A percentile compares a stretch with the other conserved stretches of the same genome.
Evolutionary conservation across 495 filamentous ascomycete species (phyloP).

Genomic region (Annulohypoxylon stygium): DNA sequence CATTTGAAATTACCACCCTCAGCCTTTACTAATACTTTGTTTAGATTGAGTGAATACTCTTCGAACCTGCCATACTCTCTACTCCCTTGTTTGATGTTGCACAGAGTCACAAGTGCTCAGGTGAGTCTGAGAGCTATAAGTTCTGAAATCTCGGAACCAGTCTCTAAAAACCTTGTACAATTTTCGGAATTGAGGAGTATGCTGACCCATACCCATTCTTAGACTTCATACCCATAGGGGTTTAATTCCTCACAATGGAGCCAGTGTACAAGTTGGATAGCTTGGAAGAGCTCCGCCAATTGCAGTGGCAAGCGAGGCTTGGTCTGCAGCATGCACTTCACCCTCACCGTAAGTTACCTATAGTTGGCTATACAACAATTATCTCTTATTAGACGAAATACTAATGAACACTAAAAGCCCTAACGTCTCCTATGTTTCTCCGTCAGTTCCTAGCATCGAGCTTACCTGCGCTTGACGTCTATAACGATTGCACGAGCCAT

Average conservation of each 20-base stretch:
- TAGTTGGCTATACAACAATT: not conserved
- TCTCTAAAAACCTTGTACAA: not conserved
- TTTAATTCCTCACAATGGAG: conserved; percentile 21
- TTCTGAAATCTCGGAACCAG: not conserved
- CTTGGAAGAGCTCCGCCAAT: conserved; percentile 26
- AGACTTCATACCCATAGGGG: not conserved
- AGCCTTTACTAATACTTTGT: not conserved
- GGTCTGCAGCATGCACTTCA: not conserved
- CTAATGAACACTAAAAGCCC: conserved; percentile 29
- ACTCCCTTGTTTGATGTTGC: not conserved
- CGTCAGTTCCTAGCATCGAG: conserved; percentile 40
- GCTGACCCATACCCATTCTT: not conserved
- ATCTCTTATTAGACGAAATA: not conserved
- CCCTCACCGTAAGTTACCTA: conserved; percentile 26
- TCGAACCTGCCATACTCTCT: not conserved
- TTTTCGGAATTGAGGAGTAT: not conserved
- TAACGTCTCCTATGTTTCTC: conserved; percentile 44
- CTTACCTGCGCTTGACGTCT: conserved; percentile 23
- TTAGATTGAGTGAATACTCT: conserved; percentile 1
- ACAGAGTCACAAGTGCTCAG: not conserved
- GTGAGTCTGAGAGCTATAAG: not conserved
- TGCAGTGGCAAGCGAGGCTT: conserved; percentile 21
- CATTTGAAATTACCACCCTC: not conserved
- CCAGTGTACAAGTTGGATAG: conserved; percentile 8
- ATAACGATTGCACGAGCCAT: conserved; percentile 35